These are phyloP conservation scores for Saturnispora dispora DNA, from an alignment of 805 yeast genomes.

Conservation along the genomic window DNA sequence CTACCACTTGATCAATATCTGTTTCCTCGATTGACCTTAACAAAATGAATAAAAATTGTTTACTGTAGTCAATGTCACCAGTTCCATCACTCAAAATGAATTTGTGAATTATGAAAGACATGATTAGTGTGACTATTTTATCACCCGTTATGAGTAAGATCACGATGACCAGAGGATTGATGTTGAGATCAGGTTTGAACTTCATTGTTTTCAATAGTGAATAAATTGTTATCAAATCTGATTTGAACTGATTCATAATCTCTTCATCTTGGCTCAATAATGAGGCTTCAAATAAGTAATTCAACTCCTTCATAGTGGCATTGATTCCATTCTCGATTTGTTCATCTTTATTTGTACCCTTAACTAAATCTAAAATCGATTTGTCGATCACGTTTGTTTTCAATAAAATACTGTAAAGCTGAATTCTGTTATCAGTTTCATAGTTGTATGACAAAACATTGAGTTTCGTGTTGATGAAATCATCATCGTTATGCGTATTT, in stretches of 20 bases:
- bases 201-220: background rate
- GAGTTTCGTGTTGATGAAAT: background rate
- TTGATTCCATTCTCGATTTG: background rate
- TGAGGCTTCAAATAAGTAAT: background rate
- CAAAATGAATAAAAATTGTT: background rate
- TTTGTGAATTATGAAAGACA: slow-evolving; percentile 1
- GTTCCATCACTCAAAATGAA: background rate
- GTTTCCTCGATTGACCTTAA: slow-evolving; percentile 3
- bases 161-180: background rate
- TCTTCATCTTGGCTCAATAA: background rate
- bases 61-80: background rate
- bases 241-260: background rate
- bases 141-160: slow-evolving; percentile 1
- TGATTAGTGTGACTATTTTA: background rate
- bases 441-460: background rate
- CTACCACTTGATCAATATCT: background rate
- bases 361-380: background rate
- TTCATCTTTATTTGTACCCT: background rate
- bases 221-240: background rate
- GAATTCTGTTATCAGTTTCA: background rate
- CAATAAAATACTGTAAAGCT: background rate
- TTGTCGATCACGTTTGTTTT: background rate
- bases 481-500: background rate
- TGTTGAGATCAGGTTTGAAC: background rate
- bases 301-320: background rate